A percentile compares a stretch with the other conserved stretches of the same genome.
Conservation (phyloP, 345 rosid species). For the Cardamine chenopodiifolia region DNA sequence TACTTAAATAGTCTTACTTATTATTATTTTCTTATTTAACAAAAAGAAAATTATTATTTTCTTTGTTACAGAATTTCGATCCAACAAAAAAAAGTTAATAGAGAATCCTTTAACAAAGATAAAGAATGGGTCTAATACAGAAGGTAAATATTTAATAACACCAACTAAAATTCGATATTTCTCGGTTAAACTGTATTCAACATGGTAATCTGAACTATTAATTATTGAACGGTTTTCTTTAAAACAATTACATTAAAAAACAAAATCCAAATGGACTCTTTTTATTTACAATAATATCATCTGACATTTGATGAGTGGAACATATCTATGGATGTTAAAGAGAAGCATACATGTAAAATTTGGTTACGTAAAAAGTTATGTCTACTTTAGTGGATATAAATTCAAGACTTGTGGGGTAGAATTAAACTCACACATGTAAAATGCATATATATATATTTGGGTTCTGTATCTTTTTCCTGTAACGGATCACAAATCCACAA, state of each 20-base stretch:
- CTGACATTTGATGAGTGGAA: conserved; percentile 14
- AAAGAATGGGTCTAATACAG: not conserved
- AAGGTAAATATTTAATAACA: not conserved
- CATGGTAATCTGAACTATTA: not conserved
- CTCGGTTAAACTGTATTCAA: not conserved
- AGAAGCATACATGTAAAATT: not conserved
- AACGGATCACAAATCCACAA: not conserved
- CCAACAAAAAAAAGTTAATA: not conserved
- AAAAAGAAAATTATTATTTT: too few relatives aligned
- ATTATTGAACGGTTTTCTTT: not conserved
- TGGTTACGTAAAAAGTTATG: conserved; percentile 11
- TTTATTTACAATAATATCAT: not conserved
- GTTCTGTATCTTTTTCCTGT: not conserved
- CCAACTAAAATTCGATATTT: not conserved
- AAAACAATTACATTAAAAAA: not conserved
- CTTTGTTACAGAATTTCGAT: too few relatives aligned
- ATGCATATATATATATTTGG: conserved; percentile 1
- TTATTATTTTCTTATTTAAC: too few relatives aligned
- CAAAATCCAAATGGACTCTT: not conserved
- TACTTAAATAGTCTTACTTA: not conserved
- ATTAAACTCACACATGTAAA: conserved; percentile 24
- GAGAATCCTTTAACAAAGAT: not conserved
- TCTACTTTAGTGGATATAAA: not conserved
- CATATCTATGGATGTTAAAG: not conserved
- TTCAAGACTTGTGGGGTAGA: conserved; percentile 20